Percentiles rank a stretch among this genome's conserved stretches.
phyloP scores from a whole-genome alignment of 768 basidiomycete genomes.

The Pholiota molesta region DNA sequence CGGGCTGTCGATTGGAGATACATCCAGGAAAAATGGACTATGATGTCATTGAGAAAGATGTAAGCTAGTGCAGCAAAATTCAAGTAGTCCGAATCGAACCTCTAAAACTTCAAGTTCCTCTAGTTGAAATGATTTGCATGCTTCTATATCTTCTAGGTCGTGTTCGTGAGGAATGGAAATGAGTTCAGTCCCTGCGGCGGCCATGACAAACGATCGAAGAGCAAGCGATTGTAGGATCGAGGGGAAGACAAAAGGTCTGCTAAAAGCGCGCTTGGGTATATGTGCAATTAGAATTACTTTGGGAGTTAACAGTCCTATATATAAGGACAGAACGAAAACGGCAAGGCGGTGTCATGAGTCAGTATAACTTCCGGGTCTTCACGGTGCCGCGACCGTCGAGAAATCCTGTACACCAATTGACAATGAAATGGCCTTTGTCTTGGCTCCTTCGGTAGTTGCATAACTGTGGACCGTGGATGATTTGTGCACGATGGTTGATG shows the following conservation, averaged over 20 bases:
- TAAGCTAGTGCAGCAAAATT: not conserved
- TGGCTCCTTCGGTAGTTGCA: not conserved
- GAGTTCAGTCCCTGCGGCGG: not conserved
- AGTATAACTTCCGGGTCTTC: too few species aligned
- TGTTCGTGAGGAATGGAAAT: not conserved
- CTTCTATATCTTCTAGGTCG: slow-evolving; percentile 14
- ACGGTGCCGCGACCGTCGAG: too few species aligned
- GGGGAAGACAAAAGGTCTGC: too few species aligned
- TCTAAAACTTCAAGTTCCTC: slow-evolving; percentile 68
- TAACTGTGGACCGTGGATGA: too few species aligned
- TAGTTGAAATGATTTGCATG: slow-evolving; percentile 42
- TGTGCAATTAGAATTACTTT: too few species aligned
- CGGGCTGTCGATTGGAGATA: slow-evolving; percentile 42
- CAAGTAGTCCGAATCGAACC: slow-evolving; percentile 34
- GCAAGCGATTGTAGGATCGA: too few species aligned
- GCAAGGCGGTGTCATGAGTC: too few species aligned
- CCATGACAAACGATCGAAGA: not conserved
- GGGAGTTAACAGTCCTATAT: too few species aligned
- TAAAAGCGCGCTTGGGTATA: too few species aligned
- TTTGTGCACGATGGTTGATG: too few species aligned
- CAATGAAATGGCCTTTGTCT: not conserved
- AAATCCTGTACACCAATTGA: too few species aligned
- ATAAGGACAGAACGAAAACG: too few species aligned
- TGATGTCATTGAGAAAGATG: not conserved
- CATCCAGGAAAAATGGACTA: slow-evolving; percentile 81